Conservation (phyloP, 1,284 basidiomycete species). For the Jaminaea rosea region DNA sequence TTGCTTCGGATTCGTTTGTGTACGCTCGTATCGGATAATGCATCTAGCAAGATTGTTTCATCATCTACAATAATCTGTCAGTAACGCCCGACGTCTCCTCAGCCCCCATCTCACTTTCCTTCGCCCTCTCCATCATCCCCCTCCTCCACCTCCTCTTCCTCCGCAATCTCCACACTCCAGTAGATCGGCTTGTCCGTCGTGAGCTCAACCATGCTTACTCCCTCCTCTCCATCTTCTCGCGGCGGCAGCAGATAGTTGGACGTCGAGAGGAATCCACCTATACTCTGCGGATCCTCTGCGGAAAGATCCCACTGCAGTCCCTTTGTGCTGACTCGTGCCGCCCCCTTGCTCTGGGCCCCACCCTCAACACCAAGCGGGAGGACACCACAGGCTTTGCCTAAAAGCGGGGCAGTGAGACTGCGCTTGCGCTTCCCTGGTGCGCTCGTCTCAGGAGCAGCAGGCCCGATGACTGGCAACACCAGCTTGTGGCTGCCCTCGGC, state of each 20-base stretch:
- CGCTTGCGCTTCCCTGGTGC: slow-evolving; percentile 70
- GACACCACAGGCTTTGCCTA: slow-evolving; percentile 85
- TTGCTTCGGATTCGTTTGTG: no score
- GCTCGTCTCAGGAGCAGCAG: slow-evolving; percentile 2
- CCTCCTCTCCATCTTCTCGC: neutral
- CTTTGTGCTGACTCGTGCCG: slow-evolving; percentile 65
- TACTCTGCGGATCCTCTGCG: slow-evolving; percentile 4
- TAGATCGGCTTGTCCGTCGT: neutral
- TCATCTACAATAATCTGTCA: no score
- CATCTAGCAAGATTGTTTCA: no score
- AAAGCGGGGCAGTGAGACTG: slow-evolving; percentile 59
- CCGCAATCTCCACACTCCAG: neutral
- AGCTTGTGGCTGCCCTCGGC: slow-evolving; percentile 55
- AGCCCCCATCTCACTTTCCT: no score
- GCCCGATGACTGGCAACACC: slow-evolving; percentile 8
- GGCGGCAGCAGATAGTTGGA: slow-evolving; percentile 61
- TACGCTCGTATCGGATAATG: no score
- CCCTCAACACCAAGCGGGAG: slow-evolving; percentile 65
- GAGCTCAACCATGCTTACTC: neutral
- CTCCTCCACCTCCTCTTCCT: no score
- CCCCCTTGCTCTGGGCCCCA: slow-evolving; percentile 46
- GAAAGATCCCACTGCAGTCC: slow-evolving; percentile 82
- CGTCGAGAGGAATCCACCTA: slow-evolving; percentile 59
- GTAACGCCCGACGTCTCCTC: no score
- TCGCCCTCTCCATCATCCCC: no score